A percentile compares a stretch with the other conserved stretches of the same genome.
phyloP scores from a whole-genome alignment of 2,329 filamentous ascomycete genomes.

The Ceratocystis huliohia region DNA sequence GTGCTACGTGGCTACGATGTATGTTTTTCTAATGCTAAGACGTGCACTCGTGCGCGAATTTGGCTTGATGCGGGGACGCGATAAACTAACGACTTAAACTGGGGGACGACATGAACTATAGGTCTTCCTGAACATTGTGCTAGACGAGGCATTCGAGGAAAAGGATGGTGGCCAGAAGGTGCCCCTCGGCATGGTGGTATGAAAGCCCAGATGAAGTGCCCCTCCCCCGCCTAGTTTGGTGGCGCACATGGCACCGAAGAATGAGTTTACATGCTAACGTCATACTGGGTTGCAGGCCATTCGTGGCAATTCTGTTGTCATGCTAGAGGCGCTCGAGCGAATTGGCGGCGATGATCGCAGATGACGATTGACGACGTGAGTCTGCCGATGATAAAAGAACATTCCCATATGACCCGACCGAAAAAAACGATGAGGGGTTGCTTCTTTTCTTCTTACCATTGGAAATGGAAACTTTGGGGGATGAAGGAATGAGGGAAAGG shows the following conservation, averaged over 20 bases:
- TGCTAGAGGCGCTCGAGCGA: conserved; percentile 73
- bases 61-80: background rate
- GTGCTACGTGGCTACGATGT: conserved; percentile 94
- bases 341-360: conserved; percentile 49
- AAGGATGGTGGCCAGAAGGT: conserved; percentile 84
- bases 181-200: conserved; percentile 80
- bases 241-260: background rate
- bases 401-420: background rate
- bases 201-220: conserved; percentile 28
- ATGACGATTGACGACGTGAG: conserved; percentile 26
- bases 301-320: conserved; percentile 93
- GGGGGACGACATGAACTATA: conserved; percentile 29
- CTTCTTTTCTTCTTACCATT: background rate
- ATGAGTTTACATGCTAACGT: conserved; percentile 24
- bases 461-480: background rate
- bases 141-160: conserved; percentile 94
- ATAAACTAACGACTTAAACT: background rate
- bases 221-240: background rate
- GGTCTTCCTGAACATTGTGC: conserved; percentile 97
- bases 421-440: background rate
- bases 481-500: background rate
- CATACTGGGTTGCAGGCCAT: conserved; percentile 51
- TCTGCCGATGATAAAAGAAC: conserved; percentile 6
- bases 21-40: conserved; percentile 28
- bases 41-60: background rate